These are phyloP conservation scores for Coemansia sp. DNA, from an alignment of 192 early-diverging fungal species.

Conservation along the genomic window DNA sequence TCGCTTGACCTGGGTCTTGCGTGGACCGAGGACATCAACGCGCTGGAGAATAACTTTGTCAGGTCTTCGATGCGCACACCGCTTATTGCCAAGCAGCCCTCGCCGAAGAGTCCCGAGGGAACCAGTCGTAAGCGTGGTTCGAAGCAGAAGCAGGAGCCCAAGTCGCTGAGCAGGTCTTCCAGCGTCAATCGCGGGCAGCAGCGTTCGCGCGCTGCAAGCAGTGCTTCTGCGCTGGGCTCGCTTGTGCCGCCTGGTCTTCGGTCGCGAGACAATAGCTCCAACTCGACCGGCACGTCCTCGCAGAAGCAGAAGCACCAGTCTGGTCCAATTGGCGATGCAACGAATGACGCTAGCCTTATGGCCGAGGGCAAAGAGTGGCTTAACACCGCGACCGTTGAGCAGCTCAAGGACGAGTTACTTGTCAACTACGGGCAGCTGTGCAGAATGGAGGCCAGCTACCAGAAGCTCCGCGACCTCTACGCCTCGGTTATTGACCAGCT, in stretches of 20 bases:
- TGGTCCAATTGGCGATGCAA: not conserved
- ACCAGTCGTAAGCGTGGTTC: not conserved
- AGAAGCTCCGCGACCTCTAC: conserved; percentile 49
- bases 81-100: conserved; percentile 6
- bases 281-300: not conserved
- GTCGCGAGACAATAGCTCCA: conserved; percentile 16
- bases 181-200: not conserved
- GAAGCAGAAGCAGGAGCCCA: not conserved
- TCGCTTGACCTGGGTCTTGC: conserved; percentile 27
- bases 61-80: conserved; percentile 39
- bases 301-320: conserved; percentile 1
- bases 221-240: conserved; percentile 20
- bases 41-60: conserved; percentile 47
- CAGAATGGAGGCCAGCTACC: conserved; percentile 49
- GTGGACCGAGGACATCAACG: conserved; percentile 48
- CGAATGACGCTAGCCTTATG: not conserved
- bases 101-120: not conserved
- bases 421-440: conserved; percentile 50
- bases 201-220: conserved; percentile 37
- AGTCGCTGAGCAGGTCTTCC: conserved; percentile 17
- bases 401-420: conserved; percentile 49
- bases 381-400: conserved; percentile 23
- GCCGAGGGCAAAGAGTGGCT: conserved; percentile 41
- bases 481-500: conserved; percentile 46
- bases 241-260: conserved; percentile 48